Evolutionary conservation across 1,284 basidiomycete species (phyloP).

Genomic region (Trametes hirsuta): DNA sequence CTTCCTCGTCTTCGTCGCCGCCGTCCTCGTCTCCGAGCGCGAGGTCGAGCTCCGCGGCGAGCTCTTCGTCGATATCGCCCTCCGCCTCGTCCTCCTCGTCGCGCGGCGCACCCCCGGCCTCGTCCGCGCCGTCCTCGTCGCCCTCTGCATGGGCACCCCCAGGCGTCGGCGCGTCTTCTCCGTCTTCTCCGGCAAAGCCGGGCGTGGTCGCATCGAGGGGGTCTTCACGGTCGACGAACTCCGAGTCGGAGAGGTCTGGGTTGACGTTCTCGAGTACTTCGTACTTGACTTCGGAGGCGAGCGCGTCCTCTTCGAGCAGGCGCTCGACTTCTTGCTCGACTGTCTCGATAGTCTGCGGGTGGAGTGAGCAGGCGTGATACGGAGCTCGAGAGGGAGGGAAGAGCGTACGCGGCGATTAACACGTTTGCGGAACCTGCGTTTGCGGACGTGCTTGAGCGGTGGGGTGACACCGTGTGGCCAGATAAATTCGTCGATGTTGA

Average conservation of each 20-base stretch:
- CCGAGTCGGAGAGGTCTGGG: slow-evolving; percentile 85
- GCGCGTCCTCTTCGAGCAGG: slow-evolving; percentile 84
- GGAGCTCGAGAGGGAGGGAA: neutral
- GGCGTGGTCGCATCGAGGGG: slow-evolving; percentile 65
- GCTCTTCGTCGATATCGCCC: slow-evolving; percentile 80
- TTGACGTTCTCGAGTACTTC: slow-evolving; percentile 85
- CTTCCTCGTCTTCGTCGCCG: slow-evolving; percentile 64
- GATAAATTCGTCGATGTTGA: slow-evolving; percentile 95
- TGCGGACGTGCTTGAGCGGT: slow-evolving; percentile 89
- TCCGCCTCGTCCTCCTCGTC: slow-evolving; percentile 69
- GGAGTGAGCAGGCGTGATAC: neutral
- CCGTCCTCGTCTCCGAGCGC: slow-evolving; percentile 58
- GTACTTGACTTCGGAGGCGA: slow-evolving; percentile 80
- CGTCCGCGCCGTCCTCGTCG: slow-evolving; percentile 61
- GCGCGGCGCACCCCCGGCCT: slow-evolving; percentile 57
- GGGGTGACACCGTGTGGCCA: slow-evolving; percentile 98
- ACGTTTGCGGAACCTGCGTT: slow-evolving; percentile 92
- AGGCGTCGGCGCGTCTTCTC: slow-evolving; percentile 63
- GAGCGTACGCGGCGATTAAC: slow-evolving; percentile 76
- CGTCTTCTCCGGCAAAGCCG: slow-evolving; percentile 59
- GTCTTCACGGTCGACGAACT: slow-evolving; percentile 74
- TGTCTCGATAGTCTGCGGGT: slow-evolving; percentile 84
- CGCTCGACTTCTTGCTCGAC: slow-evolving; percentile 97
- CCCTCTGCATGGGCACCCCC: slow-evolving; percentile 37
- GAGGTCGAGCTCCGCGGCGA: slow-evolving; percentile 74